A percentile compares a stretch with the other conserved stretches of the same genome.
Evolutionary conservation across 257 asterid species (phyloP).

Genomic region (Nicotiana benthamiana): DNA sequence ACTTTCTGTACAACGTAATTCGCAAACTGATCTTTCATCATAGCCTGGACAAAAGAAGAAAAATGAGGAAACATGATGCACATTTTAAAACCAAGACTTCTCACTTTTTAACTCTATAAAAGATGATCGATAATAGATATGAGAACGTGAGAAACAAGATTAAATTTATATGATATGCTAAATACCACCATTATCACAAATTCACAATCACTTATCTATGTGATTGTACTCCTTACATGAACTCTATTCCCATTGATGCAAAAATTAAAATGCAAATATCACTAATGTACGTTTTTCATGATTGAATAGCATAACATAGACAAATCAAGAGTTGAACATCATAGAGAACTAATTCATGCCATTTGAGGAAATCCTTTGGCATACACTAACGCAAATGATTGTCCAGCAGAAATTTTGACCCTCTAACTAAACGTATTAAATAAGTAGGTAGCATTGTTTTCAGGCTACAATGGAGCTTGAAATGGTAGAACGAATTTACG

Average conservation of each 20-base stretch:
- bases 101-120: too few relatives aligned
- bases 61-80: neutral
- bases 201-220: neutral
- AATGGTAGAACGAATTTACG: too few relatives aligned
- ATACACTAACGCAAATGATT: neutral
- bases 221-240: neutral
- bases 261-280: neutral
- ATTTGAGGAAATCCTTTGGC: neutral
- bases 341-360: neutral
- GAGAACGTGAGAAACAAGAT: too few relatives aligned
- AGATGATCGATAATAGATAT: too few relatives aligned
- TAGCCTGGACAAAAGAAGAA: constrained; percentile 13
- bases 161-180: neutral
- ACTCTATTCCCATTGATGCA: neutral
- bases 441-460: too few relatives aligned
- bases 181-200: neutral
- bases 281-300: neutral
- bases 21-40: constrained; percentile 49
- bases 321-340: neutral
- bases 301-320: neutral
- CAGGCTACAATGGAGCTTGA: too few relatives aligned
- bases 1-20: constrained; percentile 47
- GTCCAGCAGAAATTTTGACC: too few relatives aligned
- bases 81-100: too few relatives aligned
- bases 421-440: too few relatives aligned